Percentiles rank a stretch among this genome's conserved stretches.
Conservation (phyloP, 768 basidiomycete species). For the Termitomyces sp. region DNA sequence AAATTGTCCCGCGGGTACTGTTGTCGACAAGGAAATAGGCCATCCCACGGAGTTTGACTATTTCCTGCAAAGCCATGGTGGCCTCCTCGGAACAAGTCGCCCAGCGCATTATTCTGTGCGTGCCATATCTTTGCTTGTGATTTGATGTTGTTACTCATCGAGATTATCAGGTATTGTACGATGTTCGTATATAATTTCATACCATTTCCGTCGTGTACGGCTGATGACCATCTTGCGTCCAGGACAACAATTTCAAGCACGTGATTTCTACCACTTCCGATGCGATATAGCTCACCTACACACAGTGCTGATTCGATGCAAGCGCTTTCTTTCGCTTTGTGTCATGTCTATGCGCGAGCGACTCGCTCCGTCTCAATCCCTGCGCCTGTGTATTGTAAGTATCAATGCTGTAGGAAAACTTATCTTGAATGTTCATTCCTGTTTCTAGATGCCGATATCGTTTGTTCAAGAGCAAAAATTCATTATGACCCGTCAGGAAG, state of each 20-base stretch:
- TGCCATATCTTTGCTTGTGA: constrained; percentile 7
- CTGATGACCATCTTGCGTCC: background rate
- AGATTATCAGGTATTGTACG: constrained; percentile 29
- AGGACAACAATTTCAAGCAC: constrained; percentile 59
- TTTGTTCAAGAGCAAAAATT: constrained; percentile 59
- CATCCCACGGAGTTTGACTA: constrained; percentile 75
- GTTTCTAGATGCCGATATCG: constrained; percentile 65
- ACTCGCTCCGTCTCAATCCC: constrained; percentile 85
- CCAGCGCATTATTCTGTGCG: constrained; percentile 42
- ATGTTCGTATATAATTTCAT: constrained; percentile 24
- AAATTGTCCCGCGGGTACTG: constrained; percentile 74
- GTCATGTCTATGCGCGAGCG: constrained; percentile 75
- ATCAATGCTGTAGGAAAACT: background rate
- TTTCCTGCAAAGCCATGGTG: constrained; percentile 74
- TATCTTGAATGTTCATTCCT: background rate
- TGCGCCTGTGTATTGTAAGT: constrained; percentile 77
- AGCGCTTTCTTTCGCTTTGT: constrained; percentile 62
- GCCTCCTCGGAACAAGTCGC: constrained; percentile 68
- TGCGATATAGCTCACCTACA: background rate
- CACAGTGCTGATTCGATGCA: constrained; percentile 63
- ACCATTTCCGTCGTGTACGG: background rate
- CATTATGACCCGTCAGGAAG: constrained; percentile 52
- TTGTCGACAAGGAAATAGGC: constrained; percentile 64
- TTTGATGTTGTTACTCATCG: background rate
- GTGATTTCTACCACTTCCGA: constrained; percentile 3